Evolutionary conservation across 1,139 yeast genomes (phyloP), one percentile per base, ranked within the genome.

Genomic region (Blastobotrys elegans): DNA sequence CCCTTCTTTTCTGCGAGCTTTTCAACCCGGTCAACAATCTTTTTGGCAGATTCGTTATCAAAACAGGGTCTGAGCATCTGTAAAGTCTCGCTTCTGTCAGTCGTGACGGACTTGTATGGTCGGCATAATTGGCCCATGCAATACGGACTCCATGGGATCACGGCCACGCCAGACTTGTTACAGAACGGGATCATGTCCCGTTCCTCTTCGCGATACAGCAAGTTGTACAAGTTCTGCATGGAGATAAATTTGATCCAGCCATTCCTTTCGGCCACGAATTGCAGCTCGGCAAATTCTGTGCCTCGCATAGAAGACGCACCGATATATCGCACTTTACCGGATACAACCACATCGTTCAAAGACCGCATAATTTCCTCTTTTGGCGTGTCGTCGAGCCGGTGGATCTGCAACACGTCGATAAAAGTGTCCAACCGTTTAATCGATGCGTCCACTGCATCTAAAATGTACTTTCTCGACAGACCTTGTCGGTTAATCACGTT

Each of bases 361-460:
- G 82, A 74, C 53, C 63, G 69, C 82, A 79, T 77, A 35, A 72
- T 72, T 54, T 79, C 83, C 48, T 69, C 71, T 69, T 67, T n/a
- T 26, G 77, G 74, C 3, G 74, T 68, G 0, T 63, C 59, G 54
- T 78, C 83, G 33, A 67, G 67, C 50, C 82, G 66, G 65, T 88
- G 96, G 62, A 87, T 71, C 64, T 84, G 86, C 1, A 86, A 85
- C 56, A 86, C 70, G 64, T 88, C 96, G 53, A 88, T 67, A 60
- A 85, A 85, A 0, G 95, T 84, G 16, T 76, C 65, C 49, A 88
- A 71, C 50, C 95, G 69, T 43, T 75, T 63, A n/a, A 71, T 72
- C 4, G 79, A 73, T 1, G 60, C 73, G 43, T 72, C 68, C 16
- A 68, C 77, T 1, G 80, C 79, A 56, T 76, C 80, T 31, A 76